Conservation (phyloP, 1,139 yeast genomes). For the Kurtzmaniella quercitrusa region DNA sequence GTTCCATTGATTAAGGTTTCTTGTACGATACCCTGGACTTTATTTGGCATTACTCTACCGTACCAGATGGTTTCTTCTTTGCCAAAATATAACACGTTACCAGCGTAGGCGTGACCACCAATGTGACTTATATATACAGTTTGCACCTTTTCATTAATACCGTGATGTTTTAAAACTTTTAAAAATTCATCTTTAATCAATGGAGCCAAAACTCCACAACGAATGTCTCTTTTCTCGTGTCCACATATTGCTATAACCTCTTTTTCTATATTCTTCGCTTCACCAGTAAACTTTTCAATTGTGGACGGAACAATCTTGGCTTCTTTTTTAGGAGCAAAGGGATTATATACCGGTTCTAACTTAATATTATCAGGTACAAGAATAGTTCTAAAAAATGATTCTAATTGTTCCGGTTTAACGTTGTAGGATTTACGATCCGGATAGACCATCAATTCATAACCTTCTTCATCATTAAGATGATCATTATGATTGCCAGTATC, state of each 20-base stretch:
- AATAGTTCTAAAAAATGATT: constrained; percentile 40
- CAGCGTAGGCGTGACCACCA: constrained; percentile 80
- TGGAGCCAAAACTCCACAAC: constrained; percentile 69
- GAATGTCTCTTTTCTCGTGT: constrained; percentile 54
- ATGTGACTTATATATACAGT: constrained; percentile 63
- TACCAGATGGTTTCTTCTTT: constrained; percentile 53
- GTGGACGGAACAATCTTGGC: neutral
- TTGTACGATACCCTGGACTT: constrained; percentile 60
- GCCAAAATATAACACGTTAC: constrained; percentile 59
- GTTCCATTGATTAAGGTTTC: constrained; percentile 46
- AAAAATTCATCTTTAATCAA: constrained; percentile 47
- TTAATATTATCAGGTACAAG: constrained; percentile 26
- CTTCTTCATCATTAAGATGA: constrained; percentile 2
- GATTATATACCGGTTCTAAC: constrained; percentile 23
- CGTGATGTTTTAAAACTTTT: constrained; percentile 30
- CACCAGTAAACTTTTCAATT: neutral
- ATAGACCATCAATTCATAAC: constrained; percentile 31
- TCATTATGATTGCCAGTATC: constrained; percentile 8
- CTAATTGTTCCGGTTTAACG: constrained; percentile 26
- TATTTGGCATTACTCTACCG: constrained; percentile 61
- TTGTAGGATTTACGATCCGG: constrained; percentile 50
- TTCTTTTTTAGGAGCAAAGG: constrained; percentile 17
- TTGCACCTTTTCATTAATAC: constrained; percentile 21
- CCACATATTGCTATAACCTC: constrained; percentile 58
- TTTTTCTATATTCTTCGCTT: constrained; percentile 1